Base-by-base conservation (phyloP, 768 basidiomycete genomes). In the Candolleomyces aberdarensis region DNA sequence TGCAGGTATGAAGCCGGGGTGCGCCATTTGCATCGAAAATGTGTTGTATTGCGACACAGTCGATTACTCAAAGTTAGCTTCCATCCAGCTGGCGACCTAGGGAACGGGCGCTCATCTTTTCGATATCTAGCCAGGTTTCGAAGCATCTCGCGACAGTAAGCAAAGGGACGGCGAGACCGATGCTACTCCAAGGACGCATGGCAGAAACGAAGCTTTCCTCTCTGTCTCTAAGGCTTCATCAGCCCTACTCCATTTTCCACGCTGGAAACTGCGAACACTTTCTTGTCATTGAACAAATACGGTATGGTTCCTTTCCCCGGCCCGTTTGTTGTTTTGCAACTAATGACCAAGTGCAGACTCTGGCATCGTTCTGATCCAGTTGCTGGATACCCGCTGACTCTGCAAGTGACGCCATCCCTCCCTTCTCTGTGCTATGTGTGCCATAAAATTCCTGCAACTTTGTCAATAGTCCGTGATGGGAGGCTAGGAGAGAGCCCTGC, bases 161-260 rank as follows among this genome's bases (percentile, higher is more conserved):
- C 10, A 72, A 74, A 56, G 53, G 41, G 17, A 57, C 46, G 46
- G 74, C 68, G 61, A 69, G 66, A 43, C 47, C 57, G 17, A 71
- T 60, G 58, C 82, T 77, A 66, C 82, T 76, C 14, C 57, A 75
- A 3, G 76, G 72, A 9, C 66, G 80, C 3, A 76, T 87, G 67
- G 67, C 74, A 57, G 77, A 85, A 57, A 84, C 83, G 8, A 58
- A 69, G 9, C 74, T 93, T 44, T 71, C 76, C 1, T 80, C 84
- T 1, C 79, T 94, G 22, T 73, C 77, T 3, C 71, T 93, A 20
- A 81, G 86, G 36, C 70, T 91, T 41, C 83, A 90, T 64, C 80
- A 88, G 66, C 93, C 93, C 0, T 94, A 94, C 64, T 92, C 89
- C 85, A 74, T 94, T 58, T 75, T 93, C 17, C 92, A 94, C 67